phyloP scores from a whole-genome alignment of 1,284 basidiomycete species.

The Ustilago curta region DNA sequence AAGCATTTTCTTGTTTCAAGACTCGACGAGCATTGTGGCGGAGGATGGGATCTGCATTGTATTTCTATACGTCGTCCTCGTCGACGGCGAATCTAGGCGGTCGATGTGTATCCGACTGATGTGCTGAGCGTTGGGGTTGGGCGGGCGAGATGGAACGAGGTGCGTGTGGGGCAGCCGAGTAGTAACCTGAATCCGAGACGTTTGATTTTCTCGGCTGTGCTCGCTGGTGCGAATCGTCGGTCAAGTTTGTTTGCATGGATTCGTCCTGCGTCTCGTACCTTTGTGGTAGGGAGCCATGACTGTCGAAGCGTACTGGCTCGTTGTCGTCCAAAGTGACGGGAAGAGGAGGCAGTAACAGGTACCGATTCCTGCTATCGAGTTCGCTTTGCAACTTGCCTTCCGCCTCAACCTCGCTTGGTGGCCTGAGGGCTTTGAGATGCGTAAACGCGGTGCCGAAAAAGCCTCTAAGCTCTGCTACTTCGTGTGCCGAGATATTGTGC shows the following conservation, averaged over 20 bases:
- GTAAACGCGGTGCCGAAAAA: slow-evolving; percentile 63
- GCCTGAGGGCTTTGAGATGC: slow-evolving; percentile 48
- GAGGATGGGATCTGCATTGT: slow-evolving; percentile 1
- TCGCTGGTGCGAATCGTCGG: slow-evolving; percentile 1
- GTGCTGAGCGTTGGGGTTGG: slow-evolving; percentile 5
- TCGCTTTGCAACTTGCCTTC: slow-evolving; percentile 28
- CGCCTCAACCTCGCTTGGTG: slow-evolving; percentile 29
- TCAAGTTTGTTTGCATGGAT: slow-evolving; percentile 15
- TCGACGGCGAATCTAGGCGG: slow-evolving; percentile 42
- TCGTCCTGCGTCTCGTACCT: slow-evolving; percentile 9
- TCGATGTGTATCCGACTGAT: slow-evolving; percentile 18
- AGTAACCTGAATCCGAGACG: slow-evolving; percentile 41
- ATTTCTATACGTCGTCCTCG: slow-evolving; percentile 9
- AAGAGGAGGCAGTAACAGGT: slow-evolving; percentile 15
- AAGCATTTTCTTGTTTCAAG: neutral
- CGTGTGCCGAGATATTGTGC: slow-evolving; percentile 66
- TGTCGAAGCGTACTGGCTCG: neutral
- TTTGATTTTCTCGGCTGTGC: slow-evolving; percentile 25
- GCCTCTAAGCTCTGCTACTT: slow-evolving; percentile 63
- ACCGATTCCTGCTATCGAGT: slow-evolving; percentile 16
- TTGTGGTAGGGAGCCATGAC: neutral
- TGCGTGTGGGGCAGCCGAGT: slow-evolving; percentile 13
- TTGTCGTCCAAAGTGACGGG: slow-evolving; percentile 3
- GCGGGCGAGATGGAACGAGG: slow-evolving; percentile 3
- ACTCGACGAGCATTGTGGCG: neutral